These are phyloP conservation scores for Heliamphora exappendiculata DNA, from an alignment of 148 eudicot species.

Conservation along the genomic window DNA sequence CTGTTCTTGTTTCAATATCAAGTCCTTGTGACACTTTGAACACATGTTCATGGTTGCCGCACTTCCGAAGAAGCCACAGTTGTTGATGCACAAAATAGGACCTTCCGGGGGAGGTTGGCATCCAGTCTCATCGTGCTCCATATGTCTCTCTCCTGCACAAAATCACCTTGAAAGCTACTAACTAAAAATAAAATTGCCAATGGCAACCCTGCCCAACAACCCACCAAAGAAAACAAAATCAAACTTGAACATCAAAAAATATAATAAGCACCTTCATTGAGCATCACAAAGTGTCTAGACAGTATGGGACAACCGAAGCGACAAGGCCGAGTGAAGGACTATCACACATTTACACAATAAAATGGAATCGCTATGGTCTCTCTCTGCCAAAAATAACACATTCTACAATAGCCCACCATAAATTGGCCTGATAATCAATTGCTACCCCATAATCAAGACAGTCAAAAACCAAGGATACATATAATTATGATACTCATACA, in stretches of 20 bases:
- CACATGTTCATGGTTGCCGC: slow-evolving; percentile 78
- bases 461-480: too few relatives aligned
- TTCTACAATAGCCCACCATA: too few relatives aligned
- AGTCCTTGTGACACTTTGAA: slow-evolving; percentile 78
- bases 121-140: slow-evolving; percentile 62
- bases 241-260: neutral
- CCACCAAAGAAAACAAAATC: neutral
- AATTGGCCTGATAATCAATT: too few relatives aligned
- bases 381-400: too few relatives aligned
- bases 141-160: slow-evolving; percentile 28
- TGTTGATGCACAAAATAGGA: slow-evolving; percentile 57
- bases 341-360: too few relatives aligned
- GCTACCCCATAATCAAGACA: too few relatives aligned
- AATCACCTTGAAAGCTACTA: neutral
- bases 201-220: neutral
- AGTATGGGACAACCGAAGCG: too few relatives aligned
- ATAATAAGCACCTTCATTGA: neutral
- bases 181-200: neutral
- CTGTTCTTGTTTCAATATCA: slow-evolving; percentile 56
- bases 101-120: slow-evolving; percentile 56
- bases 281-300: too few relatives aligned
- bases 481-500: too few relatives aligned
- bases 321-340: neutral
- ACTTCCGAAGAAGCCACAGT: slow-evolving; percentile 87
- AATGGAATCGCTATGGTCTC: too few relatives aligned